A percentile compares a stretch with the other conserved stretches of the same genome.
These are phyloP conservation scores for Colletotrichum paranaense DNA, from an alignment of 2,329 filamentous ascomycete species.

Conservation along the genomic window DNA sequence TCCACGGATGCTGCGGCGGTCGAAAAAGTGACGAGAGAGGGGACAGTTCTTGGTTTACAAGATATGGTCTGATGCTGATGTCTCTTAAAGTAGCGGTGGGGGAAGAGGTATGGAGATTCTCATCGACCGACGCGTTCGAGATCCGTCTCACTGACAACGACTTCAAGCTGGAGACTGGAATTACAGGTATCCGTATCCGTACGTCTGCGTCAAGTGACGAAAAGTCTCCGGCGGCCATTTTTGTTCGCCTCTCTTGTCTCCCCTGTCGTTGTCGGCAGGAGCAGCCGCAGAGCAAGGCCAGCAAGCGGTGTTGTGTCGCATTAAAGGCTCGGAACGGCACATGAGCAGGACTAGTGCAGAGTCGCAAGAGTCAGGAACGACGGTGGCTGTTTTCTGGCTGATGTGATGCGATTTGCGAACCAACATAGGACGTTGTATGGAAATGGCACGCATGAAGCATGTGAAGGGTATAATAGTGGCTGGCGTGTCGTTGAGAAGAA, in stretches of 20 bases:
- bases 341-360: background rate
- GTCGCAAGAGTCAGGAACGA: slow-evolving; percentile 10
- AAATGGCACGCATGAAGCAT: background rate
- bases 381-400: slow-evolving; percentile 10
- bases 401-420: slow-evolving; percentile 16
- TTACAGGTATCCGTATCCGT: background rate
- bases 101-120: slow-evolving; percentile 16
- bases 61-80: slow-evolving; percentile 24
- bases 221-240: slow-evolving; percentile 3
- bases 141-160: slow-evolving; percentile 20
- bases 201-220: background rate
- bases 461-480: background rate
- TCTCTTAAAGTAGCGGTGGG: slow-evolving; percentile 26
- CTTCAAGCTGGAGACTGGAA: background rate
- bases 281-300: background rate
- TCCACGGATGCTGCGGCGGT: background rate
- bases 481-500: background rate
- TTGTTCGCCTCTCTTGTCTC: background rate
- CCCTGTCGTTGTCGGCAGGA: background rate
- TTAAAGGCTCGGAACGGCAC: slow-evolving; percentile 13
- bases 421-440: background rate
- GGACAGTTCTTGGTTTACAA: background rate
- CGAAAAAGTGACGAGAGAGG: background rate
- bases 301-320: slow-evolving; percentile 3
- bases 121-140: slow-evolving; percentile 3